Conservation (phyloP, 257 asterid species). For the Solanum stenotomum region DNA sequence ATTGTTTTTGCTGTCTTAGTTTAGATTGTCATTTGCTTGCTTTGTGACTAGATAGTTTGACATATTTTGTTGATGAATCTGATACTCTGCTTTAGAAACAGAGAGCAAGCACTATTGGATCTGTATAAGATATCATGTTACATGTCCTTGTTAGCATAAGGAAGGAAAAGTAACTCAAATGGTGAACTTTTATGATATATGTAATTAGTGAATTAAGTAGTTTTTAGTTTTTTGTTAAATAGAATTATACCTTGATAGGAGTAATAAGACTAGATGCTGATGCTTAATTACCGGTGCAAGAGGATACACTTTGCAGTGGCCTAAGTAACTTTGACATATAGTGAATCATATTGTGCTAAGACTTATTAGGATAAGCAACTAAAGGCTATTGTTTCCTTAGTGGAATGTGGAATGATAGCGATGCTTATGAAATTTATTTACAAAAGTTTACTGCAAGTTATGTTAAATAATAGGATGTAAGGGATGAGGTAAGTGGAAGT, state of each 20-base stretch:
- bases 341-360: not conserved
- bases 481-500: not conserved
- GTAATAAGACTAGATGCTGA: not conserved
- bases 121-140: not conserved
- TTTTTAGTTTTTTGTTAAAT: not conserved
- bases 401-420: not conserved
- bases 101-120: not conserved
- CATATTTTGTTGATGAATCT: not conserved
- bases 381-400: not conserved
- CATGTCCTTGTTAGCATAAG: not conserved
- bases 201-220: not conserved
- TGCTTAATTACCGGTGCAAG: not conserved
- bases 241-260: not conserved
- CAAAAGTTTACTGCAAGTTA: not conserved
- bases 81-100: not conserved
- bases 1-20: not conserved
- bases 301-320: not conserved
- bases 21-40: not conserved
- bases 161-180: not conserved
- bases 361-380: not conserved
- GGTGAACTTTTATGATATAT: not conserved
- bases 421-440: not conserved
- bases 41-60: not conserved
- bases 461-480: not conserved
- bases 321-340: not conserved